Percentiles rank a stretch among this genome's conserved stretches.
Evolutionary conservation across 2,329 filamentous ascomycete species (phyloP).

Genomic region (Xylariales sp.): DNA sequence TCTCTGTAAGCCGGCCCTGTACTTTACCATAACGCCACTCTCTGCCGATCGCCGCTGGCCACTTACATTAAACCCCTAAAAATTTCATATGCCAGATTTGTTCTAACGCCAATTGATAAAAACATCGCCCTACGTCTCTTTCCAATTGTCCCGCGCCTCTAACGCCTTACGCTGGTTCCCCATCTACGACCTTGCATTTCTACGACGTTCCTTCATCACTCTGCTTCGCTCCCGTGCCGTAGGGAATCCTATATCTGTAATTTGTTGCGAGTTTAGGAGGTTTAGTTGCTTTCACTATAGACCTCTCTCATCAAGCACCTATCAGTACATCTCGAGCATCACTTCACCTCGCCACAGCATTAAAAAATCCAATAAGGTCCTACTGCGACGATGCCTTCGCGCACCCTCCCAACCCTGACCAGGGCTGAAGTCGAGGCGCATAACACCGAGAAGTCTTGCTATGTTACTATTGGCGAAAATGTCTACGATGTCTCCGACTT

Average conservation of each 20-base stretch:
- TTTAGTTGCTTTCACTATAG: too few species aligned
- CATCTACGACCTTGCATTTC: too few species aligned
- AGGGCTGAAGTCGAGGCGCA: conserved; percentile 76
- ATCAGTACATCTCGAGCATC: too few species aligned
- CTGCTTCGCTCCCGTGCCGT: too few species aligned
- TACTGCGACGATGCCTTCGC: conserved; percentile 63
- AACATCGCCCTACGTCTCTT: neutral
- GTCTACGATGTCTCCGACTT: conserved; percentile 97
- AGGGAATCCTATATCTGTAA: too few species aligned
- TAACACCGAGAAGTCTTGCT: conserved; percentile 79
- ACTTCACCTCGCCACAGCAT: too few species aligned
- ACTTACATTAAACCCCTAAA: conserved; percentile 8
- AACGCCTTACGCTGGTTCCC: too few species aligned
- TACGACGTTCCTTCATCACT: too few species aligned
- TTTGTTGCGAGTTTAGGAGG: too few species aligned
- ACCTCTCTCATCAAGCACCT: too few species aligned
- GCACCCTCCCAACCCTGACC: conserved; percentile 79
- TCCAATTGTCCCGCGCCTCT: too few species aligned
- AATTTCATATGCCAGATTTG: neutral
- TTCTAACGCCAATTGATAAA: neutral
- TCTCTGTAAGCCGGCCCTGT: conserved; percentile 1
- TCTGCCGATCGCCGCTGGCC: conserved; percentile 5
- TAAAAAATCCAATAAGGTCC: too few species aligned
- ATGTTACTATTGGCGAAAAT: conserved; percentile 82
- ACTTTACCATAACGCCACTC: conserved; percentile 5